Conservation (phyloP, 176 grass and related monocot genomes). For the Oryza glumipatula region DNA sequence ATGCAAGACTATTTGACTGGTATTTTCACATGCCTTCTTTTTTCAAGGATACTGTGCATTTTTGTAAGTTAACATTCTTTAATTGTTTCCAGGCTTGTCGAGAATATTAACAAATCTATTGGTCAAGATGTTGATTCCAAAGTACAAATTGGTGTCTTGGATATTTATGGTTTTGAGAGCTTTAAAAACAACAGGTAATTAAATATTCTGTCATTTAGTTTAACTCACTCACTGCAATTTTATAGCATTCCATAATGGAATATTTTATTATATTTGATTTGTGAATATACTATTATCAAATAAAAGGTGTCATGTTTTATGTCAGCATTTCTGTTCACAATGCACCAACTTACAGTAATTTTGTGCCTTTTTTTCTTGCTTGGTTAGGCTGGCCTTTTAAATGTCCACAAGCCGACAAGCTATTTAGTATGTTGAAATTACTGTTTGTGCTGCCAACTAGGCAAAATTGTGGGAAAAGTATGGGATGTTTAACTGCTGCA, state of each 20-base stretch:
- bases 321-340: not conserved
- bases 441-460: not conserved
- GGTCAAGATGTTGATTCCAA: constrained; percentile 93
- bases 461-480: constrained; percentile 8
- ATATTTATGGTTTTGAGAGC: constrained; percentile 99
- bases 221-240: constrained; percentile 11
- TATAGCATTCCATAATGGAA: not conserved
- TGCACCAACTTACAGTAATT: not conserved
- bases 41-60: constrained; percentile 6
- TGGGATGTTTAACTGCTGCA: constrained; percentile 1
- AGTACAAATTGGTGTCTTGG: constrained; percentile 96
- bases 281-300: not conserved
- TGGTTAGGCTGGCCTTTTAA: not conserved
- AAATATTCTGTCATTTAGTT: not conserved
- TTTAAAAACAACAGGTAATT: constrained; percentile 92
- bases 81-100: constrained; percentile 78
- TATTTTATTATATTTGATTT: not conserved
- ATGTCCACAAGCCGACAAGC: not conserved
- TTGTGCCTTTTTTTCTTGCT: not conserved
- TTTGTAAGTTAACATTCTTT: constrained; percentile 7
- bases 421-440: constrained; percentile 13
- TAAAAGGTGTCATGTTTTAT: constrained; percentile 6
- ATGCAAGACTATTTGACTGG: constrained; percentile 96
- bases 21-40: constrained; percentile 45
- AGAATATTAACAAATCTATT: constrained; percentile 98